Base-by-base conservation (phyloP, 2,329 filamentous ascomycete species). In the Claviceps sp. region DNA sequence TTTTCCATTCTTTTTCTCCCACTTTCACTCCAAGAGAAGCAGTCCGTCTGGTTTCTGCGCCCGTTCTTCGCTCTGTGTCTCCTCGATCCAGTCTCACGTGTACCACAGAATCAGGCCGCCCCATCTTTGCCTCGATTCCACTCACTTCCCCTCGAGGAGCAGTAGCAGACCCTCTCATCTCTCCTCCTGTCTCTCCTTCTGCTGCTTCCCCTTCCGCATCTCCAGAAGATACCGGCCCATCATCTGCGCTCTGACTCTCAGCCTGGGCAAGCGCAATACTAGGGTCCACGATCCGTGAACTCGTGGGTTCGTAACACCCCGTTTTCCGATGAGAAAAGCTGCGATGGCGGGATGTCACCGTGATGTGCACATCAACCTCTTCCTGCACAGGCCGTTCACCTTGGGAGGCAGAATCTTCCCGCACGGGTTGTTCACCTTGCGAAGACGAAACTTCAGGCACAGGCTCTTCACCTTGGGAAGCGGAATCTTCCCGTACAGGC, bases 191-290 rank as follows among this genome's bases (percentile, higher is more conserved):
- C 30, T 34, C 30, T 11, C 3, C 8, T 34, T 11, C 30, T 9
- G 9, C n/a, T 7, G 13, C 20, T 14, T 16, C 4, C 7, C n/a
- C 37, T 37, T 2, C 2, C 3, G 14, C 18, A 42, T 50, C 6
- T 26, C 40, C 9, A 3, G 49, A 2, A 14, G 30, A 30, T 26
- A 20, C 34, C 22, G 16, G 26, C 37, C 2, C 50, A 38, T 7
- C 7, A 26, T 42, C 34, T 20, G 30, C 26, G 38, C 37, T 18
- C 8, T 43, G 16, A 26, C 38, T 38, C 11, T 34, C 37, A 16
- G 51, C 50, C 37, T 50, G 62, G 37, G 63, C 63, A 43, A 67
- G 54, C 34, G 55, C 53, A n/a, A 64, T 50, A 47, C 63, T 66
- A 4, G 65, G 62, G 49, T 68, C 65, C 9, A 52, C 51, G n/a